Evolutionary conservation across 768 basidiomycete genomes (phyloP), one percentile per base, ranked within the genome.

Genomic region (Boletus rubroflammeus): DNA sequence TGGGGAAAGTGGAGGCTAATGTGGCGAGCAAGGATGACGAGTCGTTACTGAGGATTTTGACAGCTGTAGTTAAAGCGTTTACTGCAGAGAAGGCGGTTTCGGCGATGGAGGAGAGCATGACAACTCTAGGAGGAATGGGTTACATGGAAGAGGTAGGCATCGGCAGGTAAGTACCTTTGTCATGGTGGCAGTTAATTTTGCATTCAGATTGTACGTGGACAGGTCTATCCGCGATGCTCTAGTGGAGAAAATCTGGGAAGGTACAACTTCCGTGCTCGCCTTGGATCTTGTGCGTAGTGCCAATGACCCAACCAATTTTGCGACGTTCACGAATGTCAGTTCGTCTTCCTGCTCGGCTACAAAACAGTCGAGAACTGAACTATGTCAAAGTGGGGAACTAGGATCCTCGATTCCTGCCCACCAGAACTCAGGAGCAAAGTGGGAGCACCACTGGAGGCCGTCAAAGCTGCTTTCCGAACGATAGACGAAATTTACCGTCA

Each of bases 221-320:
- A 79, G 81, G 35, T 61, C 80, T 14, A 85, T 92, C 28, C 73
- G 84, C 5, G 89, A 91, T 71, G 75, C 76, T 3, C 64, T 86
- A 8, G 90, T 90, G 13, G 90, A 91, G 71, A 86, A 84, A 61
- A 89, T 92, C 39, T 91, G 89, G 88, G 90, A 91, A 69, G 88
- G 87, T 0, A 88, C 88, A 0, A 76, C 78, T 14, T 81, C 80
- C 0, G 85, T 90, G 3, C 77, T 90, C 5, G 76, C 86, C 1
- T 68, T 90, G 47, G 88, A 92, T 64, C 72, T 90, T 36, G 71
- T 81, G 9, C 74, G 87, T 44, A 82, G 81, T 5, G 75, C 79
- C 21, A 69, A 72, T 41, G 78, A 82, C 56, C 73, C 73, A 15
- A 55, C 57, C 1, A 73, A 75, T 1, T 57, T 85, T 51, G 60